These are phyloP conservation scores for Rhododendron simsii DNA, from an alignment of 148 eudicot genomes.

Conservation along the genomic window DNA sequence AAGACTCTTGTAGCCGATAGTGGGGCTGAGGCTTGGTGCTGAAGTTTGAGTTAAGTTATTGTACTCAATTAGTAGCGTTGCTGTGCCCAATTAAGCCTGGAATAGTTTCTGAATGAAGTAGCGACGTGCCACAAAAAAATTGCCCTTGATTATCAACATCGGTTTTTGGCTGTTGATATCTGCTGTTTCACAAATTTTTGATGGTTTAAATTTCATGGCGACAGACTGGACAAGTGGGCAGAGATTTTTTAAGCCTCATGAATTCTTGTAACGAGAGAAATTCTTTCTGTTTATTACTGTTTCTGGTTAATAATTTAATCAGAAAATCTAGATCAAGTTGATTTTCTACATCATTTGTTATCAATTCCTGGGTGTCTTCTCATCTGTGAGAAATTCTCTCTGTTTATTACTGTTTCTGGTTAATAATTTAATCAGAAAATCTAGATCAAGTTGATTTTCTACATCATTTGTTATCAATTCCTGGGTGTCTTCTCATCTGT, in stretches of 20 bases:
- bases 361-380: background rate
- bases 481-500: background rate
- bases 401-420: background rate
- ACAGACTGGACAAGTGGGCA: background rate
- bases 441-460: background rate
- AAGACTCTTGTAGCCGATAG: background rate
- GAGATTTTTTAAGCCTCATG: background rate
- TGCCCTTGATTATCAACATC: background rate
- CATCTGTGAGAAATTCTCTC: background rate
- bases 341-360: background rate
- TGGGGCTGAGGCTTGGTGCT: background rate
- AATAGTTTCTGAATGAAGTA: background rate
- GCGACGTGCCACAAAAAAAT: background rate
- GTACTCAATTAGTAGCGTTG: background rate
- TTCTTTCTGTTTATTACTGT: background rate
- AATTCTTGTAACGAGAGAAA: background rate
- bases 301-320: background rate
- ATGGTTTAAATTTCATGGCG: background rate
- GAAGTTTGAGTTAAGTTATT: background rate
- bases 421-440: background rate
- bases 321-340: background rate
- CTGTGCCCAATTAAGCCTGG: background rate
- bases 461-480: background rate
- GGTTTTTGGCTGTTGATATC: background rate
- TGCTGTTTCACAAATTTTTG: background rate